These are phyloP conservation scores for Leptosphaerulina australis DNA, from an alignment of 2,329 filamentous ascomycete species.

Conservation along the genomic window DNA sequence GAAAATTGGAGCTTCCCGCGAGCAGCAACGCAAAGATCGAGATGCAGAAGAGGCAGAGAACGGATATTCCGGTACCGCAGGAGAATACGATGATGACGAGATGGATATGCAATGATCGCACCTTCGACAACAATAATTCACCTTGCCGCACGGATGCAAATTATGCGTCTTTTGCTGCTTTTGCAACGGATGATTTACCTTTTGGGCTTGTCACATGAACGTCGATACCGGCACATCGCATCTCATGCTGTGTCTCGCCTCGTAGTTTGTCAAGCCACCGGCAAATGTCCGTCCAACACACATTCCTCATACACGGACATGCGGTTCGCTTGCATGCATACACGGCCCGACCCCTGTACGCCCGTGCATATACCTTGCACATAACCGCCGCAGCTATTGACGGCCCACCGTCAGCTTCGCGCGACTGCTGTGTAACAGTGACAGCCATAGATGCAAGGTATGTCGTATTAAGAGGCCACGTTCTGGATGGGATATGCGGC, in stretches of 20 bases:
- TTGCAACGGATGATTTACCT: neutral
- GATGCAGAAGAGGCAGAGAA: slow-evolving; percentile 70
- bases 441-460: neutral
- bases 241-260: slow-evolving; percentile 2
- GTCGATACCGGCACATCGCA: neutral
- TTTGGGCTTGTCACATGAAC: slow-evolving; percentile 3
- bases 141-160: neutral
- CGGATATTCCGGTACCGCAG: slow-evolving; percentile 59
- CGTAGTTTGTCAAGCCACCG: slow-evolving; percentile 4
- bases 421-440: slow-evolving; percentile 13
- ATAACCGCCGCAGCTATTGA: slow-evolving; percentile 19
- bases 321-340: slow-evolving; percentile 17
- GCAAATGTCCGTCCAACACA: slow-evolving; percentile 6
- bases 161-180: neutral
- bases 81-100: slow-evolving; percentile 65
- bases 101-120: slow-evolving; percentile 46
- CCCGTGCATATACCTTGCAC: slow-evolving; percentile 2
- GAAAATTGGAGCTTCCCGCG: slow-evolving; percentile 79
- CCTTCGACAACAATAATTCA: neutral
- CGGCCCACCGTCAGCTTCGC: slow-evolving; percentile 8
- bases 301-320: slow-evolving; percentile 1
- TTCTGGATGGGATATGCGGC: neutral
- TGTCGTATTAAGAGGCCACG: neutral
- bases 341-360: slow-evolving; percentile 17
- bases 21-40: slow-evolving; percentile 76